Percentiles rank a stretch among this genome's conserved stretches.
Evolutionary conservation across 176 grass and related monocot genomes (phyloP).

Genomic region (Oropetium thomaeum): DNA sequence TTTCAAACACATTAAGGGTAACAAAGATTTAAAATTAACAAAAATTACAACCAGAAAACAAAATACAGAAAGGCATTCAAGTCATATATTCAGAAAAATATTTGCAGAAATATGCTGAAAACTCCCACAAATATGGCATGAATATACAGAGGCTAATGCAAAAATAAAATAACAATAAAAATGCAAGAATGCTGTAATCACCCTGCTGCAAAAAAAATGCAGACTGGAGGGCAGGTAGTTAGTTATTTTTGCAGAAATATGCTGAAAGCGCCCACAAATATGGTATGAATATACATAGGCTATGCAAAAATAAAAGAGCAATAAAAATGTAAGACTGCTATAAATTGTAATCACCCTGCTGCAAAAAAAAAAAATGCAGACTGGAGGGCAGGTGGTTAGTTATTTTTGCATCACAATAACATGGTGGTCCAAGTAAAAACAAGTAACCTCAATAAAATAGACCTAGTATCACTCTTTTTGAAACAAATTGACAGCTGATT

Average conservation of each 20-base stretch:
- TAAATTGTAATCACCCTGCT: not conserved
- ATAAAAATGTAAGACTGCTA: not conserved
- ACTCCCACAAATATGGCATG: too few relatives aligned
- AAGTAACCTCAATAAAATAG: not conserved
- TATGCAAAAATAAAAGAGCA: not conserved
- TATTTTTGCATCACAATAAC: not conserved
- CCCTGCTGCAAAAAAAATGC: not conserved
- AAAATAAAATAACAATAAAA: not conserved
- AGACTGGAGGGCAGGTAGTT: not conserved
- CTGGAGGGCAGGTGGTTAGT: not conserved
- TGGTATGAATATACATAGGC: not conserved
- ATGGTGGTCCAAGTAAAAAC: not conserved
- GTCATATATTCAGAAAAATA: too few relatives aligned
- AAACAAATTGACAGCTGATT: not conserved
- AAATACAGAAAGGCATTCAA: too few relatives aligned
- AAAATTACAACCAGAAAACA: too few relatives aligned
- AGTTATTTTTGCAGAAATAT: not conserved
- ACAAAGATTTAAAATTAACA: not conserved
- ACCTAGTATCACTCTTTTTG: not conserved
- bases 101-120: too few relatives aligned
- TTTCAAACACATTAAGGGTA: constrained; percentile 10
- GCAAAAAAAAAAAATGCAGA: not conserved
- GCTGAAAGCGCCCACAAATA: too few relatives aligned
- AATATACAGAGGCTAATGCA: not conserved
- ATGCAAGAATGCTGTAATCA: not conserved